Conservation (phyloP, 2,329 filamentous ascomycete species). For the Neoascochyta sp. region DNA sequence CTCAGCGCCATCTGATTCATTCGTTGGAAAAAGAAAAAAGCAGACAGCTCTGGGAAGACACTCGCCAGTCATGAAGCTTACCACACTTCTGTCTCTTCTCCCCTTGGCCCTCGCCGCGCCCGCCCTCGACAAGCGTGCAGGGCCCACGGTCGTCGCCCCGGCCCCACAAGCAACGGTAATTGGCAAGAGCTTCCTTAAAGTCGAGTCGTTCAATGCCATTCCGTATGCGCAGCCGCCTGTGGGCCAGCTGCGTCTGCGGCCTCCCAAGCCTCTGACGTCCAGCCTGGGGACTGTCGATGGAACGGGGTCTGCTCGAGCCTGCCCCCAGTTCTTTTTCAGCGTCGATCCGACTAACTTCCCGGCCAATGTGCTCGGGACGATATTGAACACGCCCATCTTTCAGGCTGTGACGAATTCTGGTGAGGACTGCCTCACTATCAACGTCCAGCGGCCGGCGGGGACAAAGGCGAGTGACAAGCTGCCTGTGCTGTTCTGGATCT, state of each 20-base stretch:
- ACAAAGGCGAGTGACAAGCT: constrained; percentile 39
- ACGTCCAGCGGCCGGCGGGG: constrained; percentile 42
- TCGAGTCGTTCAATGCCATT: constrained; percentile 71
- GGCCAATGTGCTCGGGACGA: constrained; percentile 33
- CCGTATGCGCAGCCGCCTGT: constrained; percentile 70
- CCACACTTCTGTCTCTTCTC: constrained; percentile 18
- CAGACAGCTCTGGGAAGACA: not conserved
- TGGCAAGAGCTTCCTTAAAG: constrained; percentile 44
- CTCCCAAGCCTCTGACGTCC: constrained; percentile 59
- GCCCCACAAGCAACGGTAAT: constrained; percentile 53
- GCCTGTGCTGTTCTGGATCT: constrained; percentile 50
- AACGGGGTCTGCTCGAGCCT: constrained; percentile 57
- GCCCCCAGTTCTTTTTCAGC: constrained; percentile 68
- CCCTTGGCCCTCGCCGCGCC: constrained; percentile 32
- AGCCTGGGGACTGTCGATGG: constrained; percentile 60
- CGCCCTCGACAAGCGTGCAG: constrained; percentile 45
- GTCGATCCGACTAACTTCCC: constrained; percentile 40
- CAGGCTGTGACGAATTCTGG: constrained; percentile 36
- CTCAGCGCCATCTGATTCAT: too few relatives aligned
- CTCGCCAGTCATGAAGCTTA: constrained; percentile 27
- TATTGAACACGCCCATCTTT: constrained; percentile 41
- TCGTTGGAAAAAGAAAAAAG: too few relatives aligned
- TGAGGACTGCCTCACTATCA: constrained; percentile 46
- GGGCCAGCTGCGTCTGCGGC: constrained; percentile 63
- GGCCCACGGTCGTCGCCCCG: constrained; percentile 53